Base-by-base conservation (phyloP, 345 rosid genomes). In the Populus tremula region DNA sequence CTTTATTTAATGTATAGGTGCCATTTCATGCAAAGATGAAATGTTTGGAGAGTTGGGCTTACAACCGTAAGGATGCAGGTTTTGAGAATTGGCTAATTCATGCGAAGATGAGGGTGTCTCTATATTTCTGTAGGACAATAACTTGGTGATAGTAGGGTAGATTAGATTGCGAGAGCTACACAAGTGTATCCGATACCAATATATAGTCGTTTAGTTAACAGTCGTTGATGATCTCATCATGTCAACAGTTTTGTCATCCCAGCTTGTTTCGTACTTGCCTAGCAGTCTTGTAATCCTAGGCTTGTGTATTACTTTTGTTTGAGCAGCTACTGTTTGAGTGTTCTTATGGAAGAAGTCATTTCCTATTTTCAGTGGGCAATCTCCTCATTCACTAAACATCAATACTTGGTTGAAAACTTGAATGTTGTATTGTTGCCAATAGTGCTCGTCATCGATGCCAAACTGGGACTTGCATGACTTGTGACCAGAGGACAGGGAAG, bases 1-100 rank as follows among this genome's bases (percentile, higher is more conserved):
- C 43, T 39, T 39, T 45, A 67, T 78, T 84, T 73, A 74, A 79
- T 87, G 87, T 86, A 81, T 82, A 88, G 89, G 79, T 16, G 61
- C 10, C 72, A 17, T 67, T 43, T 20, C 20, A 67, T 38, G 21
- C 38, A 10, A 13, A 14, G 13, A n/a, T 13, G 71, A 16, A 25
- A 23, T 39, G 45, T 43, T 41, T 20, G 16, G 16, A 39, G 53
- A 21, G 5, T 38, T 68, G 50, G 16, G 49, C 27, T 20, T 23
- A 3, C 50, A 68, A 39, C 25, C 25, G 5, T 12, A 21, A 38
- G 20, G 25, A 38, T 39, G 49, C 20, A 21, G 27, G 50, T 68
- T 39, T 54, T 21, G 29, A 68, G 71, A 36, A 6, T 67, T 39
- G 49, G 18, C 41, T 5, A 36, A 17, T 66, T 66, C 3, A 13